Conservation (phyloP, 2,329 filamentous ascomycete species). For the Xylaria sp. region DNA sequence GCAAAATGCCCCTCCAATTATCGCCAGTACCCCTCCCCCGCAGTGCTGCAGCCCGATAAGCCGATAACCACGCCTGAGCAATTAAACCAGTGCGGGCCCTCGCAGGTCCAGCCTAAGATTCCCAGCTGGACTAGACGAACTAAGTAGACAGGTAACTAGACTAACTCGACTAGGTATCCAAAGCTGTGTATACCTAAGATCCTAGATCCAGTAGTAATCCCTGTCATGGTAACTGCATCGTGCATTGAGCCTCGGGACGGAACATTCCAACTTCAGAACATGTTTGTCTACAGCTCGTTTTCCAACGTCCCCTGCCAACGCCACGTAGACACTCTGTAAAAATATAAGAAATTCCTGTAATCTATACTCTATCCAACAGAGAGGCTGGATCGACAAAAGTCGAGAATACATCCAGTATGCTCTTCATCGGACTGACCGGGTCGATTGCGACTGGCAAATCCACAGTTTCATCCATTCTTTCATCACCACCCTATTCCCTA, state of each 20-base stretch:
- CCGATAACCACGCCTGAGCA: slow-evolving; percentile 20
- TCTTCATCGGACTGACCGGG: slow-evolving; percentile 93
- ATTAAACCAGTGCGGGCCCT: background rate
- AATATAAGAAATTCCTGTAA: background rate
- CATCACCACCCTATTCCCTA: slow-evolving; percentile 78
- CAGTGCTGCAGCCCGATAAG: slow-evolving; percentile 32
- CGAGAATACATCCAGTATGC: slow-evolving; percentile 62
- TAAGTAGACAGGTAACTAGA: too few species aligned
- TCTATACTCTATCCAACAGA: background rate
- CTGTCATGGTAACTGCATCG: slow-evolving; percentile 14
- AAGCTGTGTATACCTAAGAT: too few species aligned
- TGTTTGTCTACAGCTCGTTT: background rate
- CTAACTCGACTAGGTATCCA: background rate
- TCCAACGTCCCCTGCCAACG: background rate
- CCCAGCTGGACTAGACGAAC: too few species aligned
- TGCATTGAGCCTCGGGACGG: slow-evolving; percentile 25
- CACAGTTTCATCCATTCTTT: slow-evolving; percentile 85
- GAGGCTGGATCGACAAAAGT: background rate
- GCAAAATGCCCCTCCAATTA: slow-evolving; percentile 34
- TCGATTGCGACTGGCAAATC: slow-evolving; percentile 99
- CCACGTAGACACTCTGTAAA: background rate
- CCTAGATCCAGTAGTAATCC: slow-evolving; percentile 8
- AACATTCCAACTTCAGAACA: slow-evolving; percentile 10
- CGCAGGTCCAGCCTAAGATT: background rate
- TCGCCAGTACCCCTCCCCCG: slow-evolving; percentile 38